phyloP scores from a whole-genome alignment of 192 early-diverging fungal species.

The Linnemannia hyalina region DNA sequence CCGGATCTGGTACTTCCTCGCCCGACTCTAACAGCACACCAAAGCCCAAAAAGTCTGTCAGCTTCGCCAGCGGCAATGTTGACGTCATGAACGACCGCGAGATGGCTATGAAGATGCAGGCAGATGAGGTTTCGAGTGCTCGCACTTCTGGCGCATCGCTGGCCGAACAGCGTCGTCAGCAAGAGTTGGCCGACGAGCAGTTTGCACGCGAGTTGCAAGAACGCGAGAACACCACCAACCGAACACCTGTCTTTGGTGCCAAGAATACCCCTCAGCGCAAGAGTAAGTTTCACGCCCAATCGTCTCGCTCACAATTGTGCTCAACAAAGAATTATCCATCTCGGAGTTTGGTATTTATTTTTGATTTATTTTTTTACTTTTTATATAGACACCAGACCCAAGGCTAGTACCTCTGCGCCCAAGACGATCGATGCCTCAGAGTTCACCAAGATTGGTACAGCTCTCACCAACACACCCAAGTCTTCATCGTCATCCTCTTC shows the following conservation, averaged over 20 bases:
- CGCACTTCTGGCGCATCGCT: constrained; percentile 31
- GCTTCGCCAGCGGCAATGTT: constrained; percentile 50
- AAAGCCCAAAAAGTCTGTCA: constrained; percentile 55
- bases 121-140: constrained; percentile 40
- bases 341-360: constrained; percentile 6
- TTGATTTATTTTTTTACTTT: constrained; percentile 10
- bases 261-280: constrained; percentile 54
- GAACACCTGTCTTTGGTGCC: constrained; percentile 44
- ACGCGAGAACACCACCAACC: constrained; percentile 65
- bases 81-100: constrained; percentile 44
- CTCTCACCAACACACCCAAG: constrained; percentile 28
- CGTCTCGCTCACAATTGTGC: background rate
- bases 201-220: constrained; percentile 88
- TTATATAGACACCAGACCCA: constrained; percentile 59
- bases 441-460: constrained; percentile 59
- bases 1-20: constrained; percentile 61
- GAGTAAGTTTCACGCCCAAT: constrained; percentile 24
- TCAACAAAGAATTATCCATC: background rate
- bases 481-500: constrained; percentile 23
- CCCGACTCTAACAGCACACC: constrained; percentile 57
- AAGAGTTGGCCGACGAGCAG: constrained; percentile 77
- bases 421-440: constrained; percentile 64
- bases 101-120: constrained; percentile 54
- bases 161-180: constrained; percentile 61
- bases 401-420: constrained; percentile 62